These are phyloP conservation scores for Candida incommunis DNA, from an alignment of 805 yeast genomes.

Conservation along the genomic window DNA sequence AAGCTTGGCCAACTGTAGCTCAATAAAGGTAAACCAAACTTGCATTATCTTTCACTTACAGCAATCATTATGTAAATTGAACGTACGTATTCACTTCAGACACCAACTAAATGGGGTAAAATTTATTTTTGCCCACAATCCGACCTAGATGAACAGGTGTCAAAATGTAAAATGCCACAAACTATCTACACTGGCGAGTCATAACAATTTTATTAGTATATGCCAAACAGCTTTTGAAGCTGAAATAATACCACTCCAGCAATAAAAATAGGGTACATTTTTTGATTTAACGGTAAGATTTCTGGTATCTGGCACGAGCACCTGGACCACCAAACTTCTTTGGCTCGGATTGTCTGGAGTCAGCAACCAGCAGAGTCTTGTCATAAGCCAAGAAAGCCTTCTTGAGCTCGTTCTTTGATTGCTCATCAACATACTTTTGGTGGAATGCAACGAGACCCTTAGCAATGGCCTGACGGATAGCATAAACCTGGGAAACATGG, in stretches of 20 bases:
- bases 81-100: too few relatives aligned
- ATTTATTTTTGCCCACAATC: too few relatives aligned
- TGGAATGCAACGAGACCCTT: slow-evolving; percentile 99
- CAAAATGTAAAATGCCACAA: too few relatives aligned
- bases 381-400: slow-evolving; percentile 94
- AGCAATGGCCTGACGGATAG: slow-evolving; percentile 99
- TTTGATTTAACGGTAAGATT: slow-evolving; percentile 91
- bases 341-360: slow-evolving; percentile 99
- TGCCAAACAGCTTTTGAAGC: slow-evolving; percentile 1
- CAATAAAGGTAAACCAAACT: too few relatives aligned
- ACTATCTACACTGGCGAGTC: too few relatives aligned
- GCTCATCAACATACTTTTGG: slow-evolving; percentile 99
- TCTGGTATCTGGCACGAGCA: slow-evolving; percentile 99
- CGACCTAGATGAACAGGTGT: too few relatives aligned
- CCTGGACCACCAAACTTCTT: slow-evolving; percentile 99
- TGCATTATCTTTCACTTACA: too few relatives aligned
- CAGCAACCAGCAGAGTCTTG: slow-evolving; percentile 99
- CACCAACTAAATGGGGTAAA: too few relatives aligned
- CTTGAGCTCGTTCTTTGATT: slow-evolving; percentile 98
- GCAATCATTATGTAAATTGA: too few relatives aligned
- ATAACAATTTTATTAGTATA: slow-evolving; percentile 1
- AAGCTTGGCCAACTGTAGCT: too few relatives aligned
- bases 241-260: not conserved
- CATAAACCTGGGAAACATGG: slow-evolving; percentile 99
- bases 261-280: too few relatives aligned